Conservation (phyloP, 306 rosid species). For the Oxytropis ochrocephala region DNA sequence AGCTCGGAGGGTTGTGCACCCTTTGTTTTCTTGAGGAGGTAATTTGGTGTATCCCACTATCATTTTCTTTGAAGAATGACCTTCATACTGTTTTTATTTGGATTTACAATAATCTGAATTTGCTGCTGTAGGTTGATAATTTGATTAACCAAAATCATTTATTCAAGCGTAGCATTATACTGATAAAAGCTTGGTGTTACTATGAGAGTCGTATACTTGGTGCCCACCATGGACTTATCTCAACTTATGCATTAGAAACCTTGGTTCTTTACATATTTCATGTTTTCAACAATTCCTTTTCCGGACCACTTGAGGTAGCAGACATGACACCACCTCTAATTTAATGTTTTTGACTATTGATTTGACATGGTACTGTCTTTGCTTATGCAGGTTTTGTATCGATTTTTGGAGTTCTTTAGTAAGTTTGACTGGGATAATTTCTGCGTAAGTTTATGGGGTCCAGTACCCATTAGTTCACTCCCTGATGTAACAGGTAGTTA, state of each 20-base stretch:
- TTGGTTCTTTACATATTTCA: constrained; percentile 98
- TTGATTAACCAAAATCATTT: constrained; percentile 79
- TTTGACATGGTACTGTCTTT: constrained; percentile 14
- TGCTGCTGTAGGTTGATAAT: constrained; percentile 70
- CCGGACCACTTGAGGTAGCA: constrained; percentile 98
- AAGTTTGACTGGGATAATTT: constrained; percentile 99
- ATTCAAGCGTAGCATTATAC: constrained; percentile 95
- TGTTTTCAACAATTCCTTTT: constrained; percentile 83
- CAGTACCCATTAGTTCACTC: constrained; percentile 81
- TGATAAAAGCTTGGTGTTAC: constrained; percentile 99
- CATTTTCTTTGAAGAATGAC: constrained; percentile 3
- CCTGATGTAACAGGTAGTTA: constrained; percentile 90
- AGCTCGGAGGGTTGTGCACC: constrained; percentile 97
- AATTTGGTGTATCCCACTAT: constrained; percentile 23
- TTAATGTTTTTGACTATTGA: constrained; percentile 13
- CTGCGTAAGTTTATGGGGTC: constrained; percentile 97
- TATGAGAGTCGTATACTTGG: constrained; percentile 97
- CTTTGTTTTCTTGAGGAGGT: constrained; percentile 99
- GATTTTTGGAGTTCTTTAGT: constrained; percentile 92
- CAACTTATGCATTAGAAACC: constrained; percentile 96
- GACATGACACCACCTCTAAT: constrained; percentile 8
- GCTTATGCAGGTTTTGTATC: constrained; percentile 70
- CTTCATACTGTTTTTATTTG: background rate
- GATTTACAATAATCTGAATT: constrained; percentile 20
- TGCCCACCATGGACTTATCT: constrained; percentile 99